Evolutionary conservation across 2,329 filamentous ascomycete genomes (phyloP).

Genomic region (Aureobasidium namibiae): DNA sequence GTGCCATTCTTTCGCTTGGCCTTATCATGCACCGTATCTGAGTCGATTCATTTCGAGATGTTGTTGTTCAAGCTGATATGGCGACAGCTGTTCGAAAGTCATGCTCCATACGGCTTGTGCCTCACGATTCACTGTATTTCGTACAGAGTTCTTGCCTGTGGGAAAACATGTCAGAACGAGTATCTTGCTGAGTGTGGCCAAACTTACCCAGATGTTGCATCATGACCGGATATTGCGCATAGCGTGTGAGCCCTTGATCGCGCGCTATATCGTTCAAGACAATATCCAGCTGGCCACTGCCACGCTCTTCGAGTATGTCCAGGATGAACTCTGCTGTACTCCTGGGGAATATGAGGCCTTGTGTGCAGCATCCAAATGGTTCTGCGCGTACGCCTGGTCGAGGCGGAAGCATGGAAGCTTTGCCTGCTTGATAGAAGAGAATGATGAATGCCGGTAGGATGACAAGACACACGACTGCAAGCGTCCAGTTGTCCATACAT

Average conservation of each 20-base stretch:
- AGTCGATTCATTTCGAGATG: too few species aligned
- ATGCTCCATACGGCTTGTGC: neutral
- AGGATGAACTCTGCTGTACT: neutral
- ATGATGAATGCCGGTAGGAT: slow-evolving; percentile 15
- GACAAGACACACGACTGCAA: slow-evolving; percentile 3
- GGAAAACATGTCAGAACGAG: neutral
- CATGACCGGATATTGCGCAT: neutral
- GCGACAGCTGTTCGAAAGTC: neutral
- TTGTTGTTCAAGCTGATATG: too few species aligned
- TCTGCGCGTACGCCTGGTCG: slow-evolving; percentile 16
- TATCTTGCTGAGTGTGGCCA: too few species aligned
- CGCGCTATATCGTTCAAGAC: neutral
- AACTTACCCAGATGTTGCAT: neutral
- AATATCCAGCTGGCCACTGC: neutral
- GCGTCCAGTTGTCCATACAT: neutral
- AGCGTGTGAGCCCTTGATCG: neutral
- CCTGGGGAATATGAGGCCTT: slow-evolving; percentile 26
- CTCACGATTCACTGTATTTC: neutral
- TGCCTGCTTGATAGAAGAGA: slow-evolving; percentile 16
- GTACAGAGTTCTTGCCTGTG: neutral
- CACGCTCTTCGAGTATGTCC: neutral
- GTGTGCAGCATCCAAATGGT: slow-evolving; percentile 26
- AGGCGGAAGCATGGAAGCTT: slow-evolving; percentile 15
- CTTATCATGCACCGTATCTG: too few species aligned
- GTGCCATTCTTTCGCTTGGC: too few species aligned